phyloP scores from a whole-genome alignment of 192 early-diverging fungal species.

The Obelidium mucronatum region DNA sequence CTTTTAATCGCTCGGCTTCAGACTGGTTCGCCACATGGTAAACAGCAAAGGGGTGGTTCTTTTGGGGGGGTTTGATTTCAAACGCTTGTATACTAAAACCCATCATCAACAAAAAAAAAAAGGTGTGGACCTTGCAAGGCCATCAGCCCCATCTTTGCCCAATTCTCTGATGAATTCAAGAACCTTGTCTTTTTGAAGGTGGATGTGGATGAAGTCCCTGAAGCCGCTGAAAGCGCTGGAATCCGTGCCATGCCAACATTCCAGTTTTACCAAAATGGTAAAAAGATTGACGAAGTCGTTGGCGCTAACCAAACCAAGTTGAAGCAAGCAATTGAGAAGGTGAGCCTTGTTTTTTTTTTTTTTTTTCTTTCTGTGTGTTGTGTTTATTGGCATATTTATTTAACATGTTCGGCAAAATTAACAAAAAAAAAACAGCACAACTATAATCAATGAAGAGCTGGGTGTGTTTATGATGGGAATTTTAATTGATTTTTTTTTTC shows the following conservation, averaged over 20 bases:
- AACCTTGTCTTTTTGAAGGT: conserved; percentile 55
- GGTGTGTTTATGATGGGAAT: too few species aligned
- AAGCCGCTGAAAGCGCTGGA: conserved; percentile 53
- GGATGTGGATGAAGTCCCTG: conserved; percentile 64
- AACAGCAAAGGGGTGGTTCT: background rate
- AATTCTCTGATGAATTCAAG: conserved; percentile 48
- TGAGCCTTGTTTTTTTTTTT: too few species aligned
- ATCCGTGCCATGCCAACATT: conserved; percentile 84
- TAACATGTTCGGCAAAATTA: too few species aligned
- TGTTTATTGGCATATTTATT: too few species aligned
- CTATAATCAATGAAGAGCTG: too few species aligned
- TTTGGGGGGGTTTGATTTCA: background rate
- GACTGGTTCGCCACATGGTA: conserved; percentile 31
- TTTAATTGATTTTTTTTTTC: background rate
- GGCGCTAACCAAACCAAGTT: conserved; percentile 83
- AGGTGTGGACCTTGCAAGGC: conserved; percentile 63
- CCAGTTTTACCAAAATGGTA: conserved; percentile 79
- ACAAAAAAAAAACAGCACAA: too few species aligned
- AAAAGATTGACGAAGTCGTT: conserved; percentile 77
- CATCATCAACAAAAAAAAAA: background rate
- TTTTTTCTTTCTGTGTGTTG: too few species aligned
- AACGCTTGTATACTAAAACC: background rate
- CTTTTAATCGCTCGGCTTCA: background rate
- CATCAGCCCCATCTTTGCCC: conserved; percentile 56
- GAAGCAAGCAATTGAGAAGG: conserved; percentile 70